phyloP scores from a whole-genome alignment of 1,284 basidiomycete genomes.

The Grifola frondosa region DNA sequence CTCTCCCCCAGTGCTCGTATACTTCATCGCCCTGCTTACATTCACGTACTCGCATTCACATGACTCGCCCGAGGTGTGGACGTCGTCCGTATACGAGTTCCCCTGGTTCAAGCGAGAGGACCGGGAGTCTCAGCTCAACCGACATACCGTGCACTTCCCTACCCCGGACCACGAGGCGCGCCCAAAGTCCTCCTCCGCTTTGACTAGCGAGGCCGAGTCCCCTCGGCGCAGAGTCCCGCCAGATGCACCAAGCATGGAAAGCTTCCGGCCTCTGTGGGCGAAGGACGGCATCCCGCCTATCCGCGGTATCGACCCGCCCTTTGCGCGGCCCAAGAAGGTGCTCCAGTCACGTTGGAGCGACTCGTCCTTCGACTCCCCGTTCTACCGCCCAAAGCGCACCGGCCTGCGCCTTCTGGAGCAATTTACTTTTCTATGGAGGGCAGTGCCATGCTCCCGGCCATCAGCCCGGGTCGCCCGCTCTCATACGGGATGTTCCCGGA shows the following conservation, averaged over 20 bases:
- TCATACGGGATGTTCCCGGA: conserved; percentile 40
- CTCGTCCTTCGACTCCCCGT: conserved; percentile 10
- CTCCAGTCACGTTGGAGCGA: conserved; percentile 25
- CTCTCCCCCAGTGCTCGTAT: conserved; percentile 44
- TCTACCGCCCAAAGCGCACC: conserved; percentile 18
- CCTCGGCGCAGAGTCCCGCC: conserved; percentile 6
- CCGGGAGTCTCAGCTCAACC: conserved; percentile 12
- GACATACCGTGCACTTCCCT: conserved; percentile 13
- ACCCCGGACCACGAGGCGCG: conserved; percentile 19
- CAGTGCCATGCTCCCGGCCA: conserved; percentile 15
- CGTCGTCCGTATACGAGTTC: conserved; percentile 45
- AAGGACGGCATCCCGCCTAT: conserved; percentile 37
- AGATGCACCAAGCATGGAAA: conserved; percentile 20
- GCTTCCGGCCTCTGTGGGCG: conserved; percentile 47
- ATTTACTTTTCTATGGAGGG: conserved; percentile 21
- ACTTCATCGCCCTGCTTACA: conserved; percentile 53
- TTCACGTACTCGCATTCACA: conserved; percentile 43
- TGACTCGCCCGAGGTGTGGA: conserved; percentile 49
- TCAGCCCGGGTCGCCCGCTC: conserved; percentile 14
- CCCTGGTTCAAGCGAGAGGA: conserved; percentile 54
- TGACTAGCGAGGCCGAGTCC: neutral
- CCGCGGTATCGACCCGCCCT: conserved; percentile 54
- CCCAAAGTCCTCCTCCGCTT: conserved; percentile 6
- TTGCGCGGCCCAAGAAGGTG: conserved; percentile 23
- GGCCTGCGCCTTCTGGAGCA: conserved; percentile 21